Percentiles rank a stretch among this genome's conserved stretches.
Evolutionary conservation across 2,329 filamentous ascomycete species (phyloP).

Genomic region (Chrysosphaeria jannelii): DNA sequence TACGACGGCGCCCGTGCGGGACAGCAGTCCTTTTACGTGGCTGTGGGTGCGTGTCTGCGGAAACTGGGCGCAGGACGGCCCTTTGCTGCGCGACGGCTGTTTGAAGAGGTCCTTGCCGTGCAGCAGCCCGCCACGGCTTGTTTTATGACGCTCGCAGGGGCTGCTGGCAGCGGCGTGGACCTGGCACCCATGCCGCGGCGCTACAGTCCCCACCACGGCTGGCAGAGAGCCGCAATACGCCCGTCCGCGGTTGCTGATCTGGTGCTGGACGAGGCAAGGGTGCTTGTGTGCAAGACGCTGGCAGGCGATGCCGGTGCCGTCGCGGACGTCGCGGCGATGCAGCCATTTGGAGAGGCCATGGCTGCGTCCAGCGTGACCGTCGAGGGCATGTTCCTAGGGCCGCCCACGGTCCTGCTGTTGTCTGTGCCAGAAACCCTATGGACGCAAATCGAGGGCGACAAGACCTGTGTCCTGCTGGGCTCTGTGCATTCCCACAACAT

Average conservation of each 20-base stretch:
- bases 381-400: constrained; percentile 36
- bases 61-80: constrained; percentile 21
- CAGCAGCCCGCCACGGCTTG: constrained; percentile 12
- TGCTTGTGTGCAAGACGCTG: constrained; percentile 36
- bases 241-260: constrained; percentile 20
- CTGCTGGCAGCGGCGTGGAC: background rate
- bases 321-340: too few species aligned
- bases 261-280: constrained; percentile 28
- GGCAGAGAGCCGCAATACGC: constrained; percentile 6
- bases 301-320: constrained; percentile 31
- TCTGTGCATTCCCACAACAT: constrained; percentile 38
- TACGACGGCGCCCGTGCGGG: constrained; percentile 23
- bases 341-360: too few species aligned
- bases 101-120: constrained; percentile 20
- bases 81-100: constrained; percentile 23
- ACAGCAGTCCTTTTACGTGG: too few species aligned
- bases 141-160: background rate
- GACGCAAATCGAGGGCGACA: constrained; percentile 33
- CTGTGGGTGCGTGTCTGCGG: too few species aligned
- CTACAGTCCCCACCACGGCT: background rate
- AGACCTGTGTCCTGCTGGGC: constrained; percentile 33
- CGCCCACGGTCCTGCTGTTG: constrained; percentile 32
- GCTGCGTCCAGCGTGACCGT: constrained; percentile 28
- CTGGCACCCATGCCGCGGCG: background rate
- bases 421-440: constrained; percentile 34